Evolutionary conservation across 306 rosid genomes (phyloP), one percentile per base, ranked within the genome.

Genomic region (Corylus avellana): DNA sequence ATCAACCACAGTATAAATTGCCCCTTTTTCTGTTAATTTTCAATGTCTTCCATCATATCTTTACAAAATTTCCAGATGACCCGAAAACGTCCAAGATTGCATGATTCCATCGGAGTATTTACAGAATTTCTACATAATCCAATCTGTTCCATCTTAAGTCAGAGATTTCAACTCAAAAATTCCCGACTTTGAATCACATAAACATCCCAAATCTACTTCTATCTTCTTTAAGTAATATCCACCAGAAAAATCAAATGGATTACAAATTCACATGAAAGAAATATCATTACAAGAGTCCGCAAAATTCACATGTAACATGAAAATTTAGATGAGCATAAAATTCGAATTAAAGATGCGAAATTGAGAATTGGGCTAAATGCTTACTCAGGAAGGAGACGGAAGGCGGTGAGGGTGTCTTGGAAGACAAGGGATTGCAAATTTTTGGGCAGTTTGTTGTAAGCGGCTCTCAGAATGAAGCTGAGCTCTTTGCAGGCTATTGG

Each of bases 351-450:
- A 12, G 16, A 1, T 18, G 25, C 27, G 29, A 72, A n/a, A 25
- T 17, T 42, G 72, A 42, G 16, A 39, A 25, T 22, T 17, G 66
- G 48, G 13, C 39, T 55, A 55, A 63, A 14, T 17, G 73, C 86
- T 57, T 83, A 94, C 98, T 88, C 70, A 6, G 97, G 97, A 70
- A 94, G 90, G 61, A 91, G 91, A 85, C 87, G 95, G 80, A 94
- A 92, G 85, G 98, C 97, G 16, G 89, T 39, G 86, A 90, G 90
- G 70, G 84, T 78, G 75, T 94, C 95, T 68, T 94, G 87, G 80
- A 85, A 86, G 83, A 94, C 22, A 35, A 87, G 74, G 70, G 90
- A 69, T 80, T 92, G 98, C 71, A 88, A 69, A 87, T 81, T 82
- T 77, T 94, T 94, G 74, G 97, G 94, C 16, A 90, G 84, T 32